Base-by-base conservation (phyloP, 768 basidiomycete genomes). In the Amanita exitialis region DNA sequence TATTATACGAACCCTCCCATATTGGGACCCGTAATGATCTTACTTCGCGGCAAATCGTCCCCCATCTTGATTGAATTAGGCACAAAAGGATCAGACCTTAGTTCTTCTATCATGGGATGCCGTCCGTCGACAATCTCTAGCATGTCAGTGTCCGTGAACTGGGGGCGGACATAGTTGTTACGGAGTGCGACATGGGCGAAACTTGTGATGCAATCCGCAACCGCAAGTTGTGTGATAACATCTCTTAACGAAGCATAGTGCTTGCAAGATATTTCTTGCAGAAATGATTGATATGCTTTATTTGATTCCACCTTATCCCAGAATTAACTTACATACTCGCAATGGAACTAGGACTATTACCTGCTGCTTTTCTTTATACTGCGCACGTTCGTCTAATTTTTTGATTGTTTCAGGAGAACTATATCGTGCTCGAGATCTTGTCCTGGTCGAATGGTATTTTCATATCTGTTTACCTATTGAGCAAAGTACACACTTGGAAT, bases 51-150 rank as follows among this genome's bases (percentile, higher is more conserved):
- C 16, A 66, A 61, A 12, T 61, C 71, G 15, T 69, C 75, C 6
- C 84, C 84, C 61, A 96, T 79, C 1, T 65, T 59, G 15, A 95
- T 64, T 10, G 80, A 77, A 62, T 96, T 97, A 2, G 91, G 84
- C 1, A 97, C 83, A 65, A 90, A 95, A 2, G 92, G 90, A 54
- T 88, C 81, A 1, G 82, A 68, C 35, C 80, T 72, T 18, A 93
- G 66, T 7, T 75, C 75, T 63, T 96, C 94, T 13, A 94, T 80
- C 80, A 98, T 91, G 0, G 95, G 95, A 69, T 99, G 95, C 9
- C 92, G 76, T 0, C 90, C 94, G n/a, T 83, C 79, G 9, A 75
- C 66, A 27, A 97, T 86, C 53, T 89, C 82, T 10, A 97, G 69
- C 21, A 64, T 64, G 44, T 82, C 77, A 25, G 81, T 78, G 6